phyloP scores from a whole-genome alignment of 2,329 filamentous ascomycete species.

The Talaromyces sp. region DNA sequence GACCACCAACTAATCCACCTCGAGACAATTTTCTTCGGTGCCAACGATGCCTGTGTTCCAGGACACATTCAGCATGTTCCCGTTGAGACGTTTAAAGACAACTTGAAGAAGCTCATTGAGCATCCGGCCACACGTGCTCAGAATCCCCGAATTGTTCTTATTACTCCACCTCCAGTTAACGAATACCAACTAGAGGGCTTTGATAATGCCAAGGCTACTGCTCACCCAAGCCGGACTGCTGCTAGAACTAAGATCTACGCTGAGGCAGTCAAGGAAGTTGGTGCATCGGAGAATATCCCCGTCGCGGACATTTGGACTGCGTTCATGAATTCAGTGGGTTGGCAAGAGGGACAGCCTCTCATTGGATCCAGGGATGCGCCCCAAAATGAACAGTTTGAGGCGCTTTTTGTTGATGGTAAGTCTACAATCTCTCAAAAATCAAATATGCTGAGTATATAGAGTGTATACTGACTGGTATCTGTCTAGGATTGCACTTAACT shows the following conservation, averaged over 20 bases:
- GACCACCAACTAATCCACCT: neutral
- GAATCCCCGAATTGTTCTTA: slow-evolving; percentile 73
- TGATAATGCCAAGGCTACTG: slow-evolving; percentile 53
- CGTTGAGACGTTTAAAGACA: slow-evolving; percentile 72
- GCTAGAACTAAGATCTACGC: slow-evolving; percentile 66
- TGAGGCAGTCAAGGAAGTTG: slow-evolving; percentile 66
- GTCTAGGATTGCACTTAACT: slow-evolving; percentile 61
- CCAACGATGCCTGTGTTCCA: slow-evolving; percentile 81
- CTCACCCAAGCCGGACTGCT: slow-evolving; percentile 59
- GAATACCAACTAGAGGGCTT: slow-evolving; percentile 65
- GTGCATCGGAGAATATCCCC: slow-evolving; percentile 57
- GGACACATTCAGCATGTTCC: slow-evolving; percentile 74
- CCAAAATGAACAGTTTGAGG: slow-evolving; percentile 57
- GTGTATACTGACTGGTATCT: slow-evolving; percentile 7
- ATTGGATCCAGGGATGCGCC: slow-evolving; percentile 61
- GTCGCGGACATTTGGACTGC: slow-evolving; percentile 79
- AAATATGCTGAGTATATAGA: too few relatives aligned
- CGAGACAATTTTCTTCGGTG: slow-evolving; percentile 79
- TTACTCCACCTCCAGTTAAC: slow-evolving; percentile 77
- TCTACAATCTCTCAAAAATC: neutral
- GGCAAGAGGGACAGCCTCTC: slow-evolving; percentile 54
- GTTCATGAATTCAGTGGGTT: slow-evolving; percentile 68
- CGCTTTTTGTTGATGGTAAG: slow-evolving; percentile 60
- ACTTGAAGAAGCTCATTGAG: slow-evolving; percentile 70
- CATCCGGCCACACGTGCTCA: slow-evolving; percentile 73